Evolutionary conservation across 1,284 basidiomycete genomes (phyloP), one percentile per base, ranked within the genome.

Genomic region (Neonothopanus nambi): DNA sequence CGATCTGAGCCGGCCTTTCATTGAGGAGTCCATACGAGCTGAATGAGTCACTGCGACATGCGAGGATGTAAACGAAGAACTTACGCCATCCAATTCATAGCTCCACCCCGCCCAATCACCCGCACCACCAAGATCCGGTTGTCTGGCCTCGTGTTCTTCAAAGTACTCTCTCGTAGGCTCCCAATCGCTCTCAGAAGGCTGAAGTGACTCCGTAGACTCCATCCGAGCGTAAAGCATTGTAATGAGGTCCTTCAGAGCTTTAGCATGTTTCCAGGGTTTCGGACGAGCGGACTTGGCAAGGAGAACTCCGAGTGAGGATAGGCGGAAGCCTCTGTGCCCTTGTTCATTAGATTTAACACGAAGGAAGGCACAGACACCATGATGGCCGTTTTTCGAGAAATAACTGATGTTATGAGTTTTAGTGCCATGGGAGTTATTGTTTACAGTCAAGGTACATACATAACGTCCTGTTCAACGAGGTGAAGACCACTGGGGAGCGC

Each of bases 401-500:
- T 90, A 88, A 8, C 88, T 90, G 61, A 20, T 37, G 18, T 24
- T 41, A 40, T 17, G 26, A 18, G 21, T 46, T 48, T 50, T 44
- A 44, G 46, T 38, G 12, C 30, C 35, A 41, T 39, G 20, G 57
- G 47, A 57, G 57, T 48, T 37, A 54, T 17, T 36, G 33, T 43
- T 37, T 21, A 11, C 15, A 28, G 17, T 51, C 1, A 72, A 11
- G 26, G 26, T 5, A 28, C 85, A 60, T 64, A 91, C 87, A 92
- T 79, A 28, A 89, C 81, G 63, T 92, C 89, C 40, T 80, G 76
- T 59, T 90, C 86, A 20, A 92, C 81, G 1, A 85, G 72, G 67
- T 92, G 90, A n/a, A 92, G 70, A 2, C 89, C 90, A 58, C 87
- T 89, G 0, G 89, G 89, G 20, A 92, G 75, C 12, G 82, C 83